phyloP scores from a whole-genome alignment of 2,329 filamentous ascomycete species.

The Talaromyces rugulosus region DNA sequence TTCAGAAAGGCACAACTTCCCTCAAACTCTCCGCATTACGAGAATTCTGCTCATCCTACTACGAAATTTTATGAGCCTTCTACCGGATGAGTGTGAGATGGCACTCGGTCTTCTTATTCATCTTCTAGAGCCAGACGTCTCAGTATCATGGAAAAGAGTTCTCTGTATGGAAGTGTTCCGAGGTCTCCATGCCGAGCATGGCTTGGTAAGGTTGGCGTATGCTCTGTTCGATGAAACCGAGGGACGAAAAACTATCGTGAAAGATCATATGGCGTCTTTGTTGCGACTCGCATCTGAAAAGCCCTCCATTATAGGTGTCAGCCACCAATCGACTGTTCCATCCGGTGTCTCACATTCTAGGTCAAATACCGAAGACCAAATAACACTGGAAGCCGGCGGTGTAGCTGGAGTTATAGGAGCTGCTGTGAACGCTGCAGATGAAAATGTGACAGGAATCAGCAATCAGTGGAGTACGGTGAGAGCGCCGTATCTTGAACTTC shows the following conservation, averaged over 20 bases:
- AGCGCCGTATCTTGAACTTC: constrained; percentile 84
- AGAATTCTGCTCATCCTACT: constrained; percentile 80
- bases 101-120: constrained; percentile 77
- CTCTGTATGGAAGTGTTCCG: constrained; percentile 89
- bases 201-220: constrained; percentile 74
- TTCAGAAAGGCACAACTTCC: constrained; percentile 73
- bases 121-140: constrained; percentile 77
- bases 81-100: constrained; percentile 77
- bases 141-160: constrained; percentile 77
- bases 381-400: constrained; percentile 82
- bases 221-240: constrained; percentile 70
- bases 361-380: constrained; percentile 67
- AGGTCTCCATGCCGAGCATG: constrained; percentile 76
- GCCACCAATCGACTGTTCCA: constrained; percentile 82
- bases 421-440: constrained; percentile 61
- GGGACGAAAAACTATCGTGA: constrained; percentile 70
- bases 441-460: constrained; percentile 72
- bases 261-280: constrained; percentile 78
- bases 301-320: constrained; percentile 79
- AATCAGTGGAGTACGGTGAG: constrained; percentile 85
- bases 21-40: constrained; percentile 74
- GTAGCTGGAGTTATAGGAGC: constrained; percentile 82
- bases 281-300: constrained; percentile 92
- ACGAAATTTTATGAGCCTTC: constrained; percentile 68
- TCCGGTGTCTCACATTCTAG: constrained; percentile 54